phyloP scores from a whole-genome alignment of 345 rosid genomes.

The Firmiana major region DNA sequence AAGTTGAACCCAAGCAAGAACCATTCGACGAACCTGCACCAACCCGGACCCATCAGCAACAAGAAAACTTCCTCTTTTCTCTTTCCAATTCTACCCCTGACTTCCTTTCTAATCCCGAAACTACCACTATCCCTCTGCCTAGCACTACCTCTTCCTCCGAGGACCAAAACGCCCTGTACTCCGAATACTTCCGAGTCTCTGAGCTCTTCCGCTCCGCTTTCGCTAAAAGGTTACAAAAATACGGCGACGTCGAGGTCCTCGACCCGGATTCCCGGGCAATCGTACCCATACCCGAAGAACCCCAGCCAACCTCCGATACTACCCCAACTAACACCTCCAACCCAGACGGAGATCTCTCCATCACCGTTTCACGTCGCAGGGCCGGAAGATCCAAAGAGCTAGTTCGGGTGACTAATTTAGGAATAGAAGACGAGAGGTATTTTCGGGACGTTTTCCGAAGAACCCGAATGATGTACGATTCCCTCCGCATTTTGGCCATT shows the following conservation, averaged over 20 bases:
- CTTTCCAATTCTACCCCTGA: conserved; percentile 27
- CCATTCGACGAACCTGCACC: conserved; percentile 39
- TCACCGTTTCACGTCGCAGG: conserved; percentile 25
- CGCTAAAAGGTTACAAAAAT: conserved; percentile 35
- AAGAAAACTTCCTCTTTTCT: not conserved
- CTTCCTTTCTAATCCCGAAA: conserved; percentile 27
- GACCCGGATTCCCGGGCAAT: conserved; percentile 56
- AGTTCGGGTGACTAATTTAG: conserved; percentile 70
- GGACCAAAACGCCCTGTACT: conserved; percentile 36
- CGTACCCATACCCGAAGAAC: conserved; percentile 9
- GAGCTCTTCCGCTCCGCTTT: conserved; percentile 60
- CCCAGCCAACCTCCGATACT: not conserved
- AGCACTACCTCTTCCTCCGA: conserved; percentile 19
- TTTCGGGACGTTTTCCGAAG: conserved; percentile 60
- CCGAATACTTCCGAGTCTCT: conserved; percentile 50
- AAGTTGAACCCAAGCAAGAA: conserved; percentile 50
- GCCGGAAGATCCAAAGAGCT: conserved; percentile 60
- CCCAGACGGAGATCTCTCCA: not conserved
- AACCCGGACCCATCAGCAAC: conserved; percentile 14
- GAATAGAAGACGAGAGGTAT: conserved; percentile 44
- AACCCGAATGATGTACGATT: conserved; percentile 62
- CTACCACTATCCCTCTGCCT: conserved; percentile 29
- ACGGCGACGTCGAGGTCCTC: conserved; percentile 32
- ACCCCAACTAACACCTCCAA: not conserved
- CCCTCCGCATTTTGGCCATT: conserved; percentile 47